Conservation (phyloP, 2,329 filamentous ascomycete genomes). For the Sphaerulina populicola region DNA sequence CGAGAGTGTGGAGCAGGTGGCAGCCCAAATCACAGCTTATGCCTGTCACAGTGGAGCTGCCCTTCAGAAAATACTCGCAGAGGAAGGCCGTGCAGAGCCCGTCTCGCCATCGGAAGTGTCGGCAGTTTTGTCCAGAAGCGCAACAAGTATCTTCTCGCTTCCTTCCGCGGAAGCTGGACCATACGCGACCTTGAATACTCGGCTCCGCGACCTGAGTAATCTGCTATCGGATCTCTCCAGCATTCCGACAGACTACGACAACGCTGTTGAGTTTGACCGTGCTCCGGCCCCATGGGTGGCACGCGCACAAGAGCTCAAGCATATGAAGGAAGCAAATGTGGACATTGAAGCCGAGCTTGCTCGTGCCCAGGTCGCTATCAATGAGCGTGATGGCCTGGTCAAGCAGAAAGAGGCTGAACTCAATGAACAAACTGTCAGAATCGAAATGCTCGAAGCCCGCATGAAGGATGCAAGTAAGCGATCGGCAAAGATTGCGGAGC, state of each 20-base stretch:
- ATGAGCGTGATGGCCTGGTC: slow-evolving; percentile 56
- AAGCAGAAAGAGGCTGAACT: slow-evolving; percentile 60
- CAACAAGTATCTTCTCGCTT: slow-evolving; percentile 43
- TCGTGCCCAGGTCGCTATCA: slow-evolving; percentile 68
- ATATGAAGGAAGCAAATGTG: slow-evolving; percentile 69
- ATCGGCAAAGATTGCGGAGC: slow-evolving; percentile 57
- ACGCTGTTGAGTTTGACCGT: slow-evolving; percentile 55
- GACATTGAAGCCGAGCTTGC: slow-evolving; percentile 80
- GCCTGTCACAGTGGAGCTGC: slow-evolving; percentile 59
- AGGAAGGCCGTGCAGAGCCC: slow-evolving; percentile 62
- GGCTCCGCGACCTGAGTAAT: slow-evolving; percentile 55
- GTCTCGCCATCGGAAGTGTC: slow-evolving; percentile 61
- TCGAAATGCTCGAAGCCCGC: slow-evolving; percentile 80
- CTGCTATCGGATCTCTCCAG: slow-evolving; percentile 63
- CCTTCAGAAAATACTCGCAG: slow-evolving; percentile 57
- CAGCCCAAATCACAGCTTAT: slow-evolving; percentile 57
- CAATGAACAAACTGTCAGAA: slow-evolving; percentile 81
- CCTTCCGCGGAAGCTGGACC: slow-evolving; percentile 55
- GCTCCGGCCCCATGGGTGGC: slow-evolving; percentile 72
- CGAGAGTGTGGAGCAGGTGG: slow-evolving; percentile 57
- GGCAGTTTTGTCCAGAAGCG: slow-evolving; percentile 52
- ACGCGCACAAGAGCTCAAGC: slow-evolving; percentile 70
- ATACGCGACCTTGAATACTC: slow-evolving; percentile 59
- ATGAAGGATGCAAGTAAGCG: slow-evolving; percentile 78
- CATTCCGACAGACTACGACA: slow-evolving; percentile 43